phyloP scores from a whole-genome alignment of 1,284 basidiomycete species.

The Tilletia caries region DNA sequence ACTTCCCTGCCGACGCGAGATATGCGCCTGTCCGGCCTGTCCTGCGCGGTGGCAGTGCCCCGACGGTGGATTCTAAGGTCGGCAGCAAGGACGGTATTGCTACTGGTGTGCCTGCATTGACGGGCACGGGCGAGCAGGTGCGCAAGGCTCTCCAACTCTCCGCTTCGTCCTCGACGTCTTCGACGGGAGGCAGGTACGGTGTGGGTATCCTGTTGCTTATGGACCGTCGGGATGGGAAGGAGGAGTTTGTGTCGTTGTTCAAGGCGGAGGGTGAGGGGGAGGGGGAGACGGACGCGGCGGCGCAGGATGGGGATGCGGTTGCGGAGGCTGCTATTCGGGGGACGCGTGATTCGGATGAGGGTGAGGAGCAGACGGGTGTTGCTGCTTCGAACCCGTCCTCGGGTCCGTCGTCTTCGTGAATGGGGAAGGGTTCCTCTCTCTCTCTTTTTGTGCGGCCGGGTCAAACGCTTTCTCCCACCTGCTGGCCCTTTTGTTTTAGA shows the following conservation, averaged over 20 bases:
- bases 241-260: background rate
- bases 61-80: background rate
- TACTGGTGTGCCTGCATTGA: background rate
- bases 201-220: conserved; percentile 4
- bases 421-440: too few species aligned
- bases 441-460: too few species aligned
- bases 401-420: background rate
- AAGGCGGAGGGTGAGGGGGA: background rate
- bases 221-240: background rate
- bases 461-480: too few species aligned
- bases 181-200: background rate
- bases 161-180: background rate
- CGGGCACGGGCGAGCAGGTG: background rate
- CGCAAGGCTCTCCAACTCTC: background rate
- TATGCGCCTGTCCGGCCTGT: conserved; percentile 6
- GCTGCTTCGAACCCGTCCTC: too few species aligned
- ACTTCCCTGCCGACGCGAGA: conserved; percentile 72
- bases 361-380: background rate
- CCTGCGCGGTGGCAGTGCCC: background rate
- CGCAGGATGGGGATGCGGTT: background rate
- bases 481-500: too few species aligned
- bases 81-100: background rate
- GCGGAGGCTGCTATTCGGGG: conserved; percentile 5
- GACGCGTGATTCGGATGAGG: background rate
- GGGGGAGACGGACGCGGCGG: background rate